Percentiles rank a stretch among this genome's conserved stretches.
These are phyloP conservation scores for Phyllosticta citribraziliensis DNA, from an alignment of 2,329 filamentous ascomycete genomes.

Conservation along the genomic window DNA sequence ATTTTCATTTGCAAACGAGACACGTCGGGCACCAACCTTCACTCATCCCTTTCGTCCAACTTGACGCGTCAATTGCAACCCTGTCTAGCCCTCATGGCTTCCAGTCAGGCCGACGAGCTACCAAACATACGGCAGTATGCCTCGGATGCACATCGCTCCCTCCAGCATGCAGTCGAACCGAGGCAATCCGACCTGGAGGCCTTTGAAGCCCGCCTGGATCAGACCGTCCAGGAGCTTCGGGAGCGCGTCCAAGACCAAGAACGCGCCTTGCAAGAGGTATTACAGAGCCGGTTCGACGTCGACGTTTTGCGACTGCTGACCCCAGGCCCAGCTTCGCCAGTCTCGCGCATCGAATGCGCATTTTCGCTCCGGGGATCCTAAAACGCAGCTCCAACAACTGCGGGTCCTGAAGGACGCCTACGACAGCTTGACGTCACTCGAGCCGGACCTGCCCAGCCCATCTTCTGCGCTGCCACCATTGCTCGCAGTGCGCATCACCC, in stretches of 20 bases:
- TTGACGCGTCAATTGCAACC: neutral
- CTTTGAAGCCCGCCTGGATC: constrained; percentile 50
- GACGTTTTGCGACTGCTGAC: neutral
- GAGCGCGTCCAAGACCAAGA: constrained; percentile 39
- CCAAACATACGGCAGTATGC: constrained; percentile 23
- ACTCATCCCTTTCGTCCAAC: neutral
- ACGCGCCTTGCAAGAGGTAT: constrained; percentile 36
- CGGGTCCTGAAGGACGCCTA: constrained; percentile 54
- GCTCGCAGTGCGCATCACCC: constrained; percentile 58
- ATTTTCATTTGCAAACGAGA: neutral
- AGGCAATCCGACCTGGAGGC: constrained; percentile 21
- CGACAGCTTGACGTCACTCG: constrained; percentile 48
- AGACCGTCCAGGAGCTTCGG: constrained; percentile 59
- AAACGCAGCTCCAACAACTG: constrained; percentile 35
- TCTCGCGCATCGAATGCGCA: constrained; percentile 15
- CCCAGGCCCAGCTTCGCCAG: constrained; percentile 34
- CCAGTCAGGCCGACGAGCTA: neutral
- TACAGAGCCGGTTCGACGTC: constrained; percentile 3
- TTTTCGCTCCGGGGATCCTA: constrained; percentile 25
- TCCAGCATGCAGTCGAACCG: constrained; percentile 26
- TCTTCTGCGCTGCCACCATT: constrained; percentile 62
- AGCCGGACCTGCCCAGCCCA: constrained; percentile 53
- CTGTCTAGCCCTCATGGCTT: neutral
- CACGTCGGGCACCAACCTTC: neutral
- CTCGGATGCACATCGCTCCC: constrained; percentile 15